Evolutionary conservation across 2,329 filamentous ascomycete genomes (phyloP), one percentile per base, ranked within the genome.

Genomic region (Paraphaeosphaeria sporulosa): DNA sequence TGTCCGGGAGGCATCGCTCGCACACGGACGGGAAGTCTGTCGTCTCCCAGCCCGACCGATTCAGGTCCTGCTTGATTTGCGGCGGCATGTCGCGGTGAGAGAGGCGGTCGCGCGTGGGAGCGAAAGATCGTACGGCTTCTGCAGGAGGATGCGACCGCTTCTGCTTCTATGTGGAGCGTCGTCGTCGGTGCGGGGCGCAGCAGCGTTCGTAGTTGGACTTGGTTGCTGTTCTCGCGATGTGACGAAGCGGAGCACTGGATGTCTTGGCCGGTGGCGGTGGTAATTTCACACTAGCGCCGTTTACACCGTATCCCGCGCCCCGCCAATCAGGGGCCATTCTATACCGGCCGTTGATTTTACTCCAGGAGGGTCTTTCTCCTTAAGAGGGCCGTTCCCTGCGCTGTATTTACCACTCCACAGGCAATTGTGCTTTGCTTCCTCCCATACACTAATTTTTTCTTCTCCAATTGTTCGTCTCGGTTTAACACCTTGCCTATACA

Each of bases 1-100:
- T 98, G 63, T 97, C 94, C 17, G 94, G 94, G 2, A 99, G 86
- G 77, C 95, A 99, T 74, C 89, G 93, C 80, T 99, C 95, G 83
- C 87, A 95, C 36, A 95, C 90, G 2, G 91, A 94, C 9, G 92
- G 92, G 72, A 95, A 93, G 78, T 95, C 92, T 51, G 92, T 95
- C 34, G 93, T 91, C 80, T 99, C 95, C 93, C 94, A 97, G 61
- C 95, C 95, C 19, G 93, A 95, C 56, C 95, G 88, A 81, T 98
- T 97, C 49, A 97, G 86, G 76, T 97, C 94, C 77, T 96, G 91
- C 79, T 98, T 97, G 77, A 97, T 97, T 78, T 97, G 93, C 13
- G 93, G 91, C 58, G 92, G 91, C 89, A 96, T 94, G 58, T 38
- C 62, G 54, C 56, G 17, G 38, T 38, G 48, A 17, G 36, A 23